These are phyloP conservation scores for Phytophthora europaea DNA, from an alignment of 352 stramenopile species.

Conservation along the genomic window DNA sequence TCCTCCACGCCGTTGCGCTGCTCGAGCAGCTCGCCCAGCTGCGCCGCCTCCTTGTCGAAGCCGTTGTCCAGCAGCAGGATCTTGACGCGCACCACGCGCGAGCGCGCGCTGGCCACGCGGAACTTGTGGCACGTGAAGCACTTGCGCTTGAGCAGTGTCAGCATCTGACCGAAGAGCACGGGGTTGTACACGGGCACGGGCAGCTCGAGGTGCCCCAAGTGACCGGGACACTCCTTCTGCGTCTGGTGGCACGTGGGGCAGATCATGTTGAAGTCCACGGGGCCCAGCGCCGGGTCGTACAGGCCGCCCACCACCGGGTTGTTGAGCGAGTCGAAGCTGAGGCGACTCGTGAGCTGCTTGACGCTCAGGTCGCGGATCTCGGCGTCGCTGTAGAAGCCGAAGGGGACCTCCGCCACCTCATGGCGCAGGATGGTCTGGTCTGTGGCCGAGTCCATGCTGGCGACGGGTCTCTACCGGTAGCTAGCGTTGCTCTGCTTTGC, in stretches of 20 bases:
- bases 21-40: conserved; percentile 85
- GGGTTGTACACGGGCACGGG: conserved; percentile 99
- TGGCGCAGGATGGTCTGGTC: conserved; percentile 93
- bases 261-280: conserved; percentile 91
- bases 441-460: conserved; percentile 84
- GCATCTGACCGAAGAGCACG: conserved; percentile 95
- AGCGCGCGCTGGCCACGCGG: conserved; percentile 75
- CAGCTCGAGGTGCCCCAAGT: conserved; percentile 99
- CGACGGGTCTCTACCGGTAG: background rate
- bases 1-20: conserved; percentile 90
- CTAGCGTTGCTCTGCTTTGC: background rate
- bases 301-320: conserved; percentile 96
- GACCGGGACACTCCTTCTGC: conserved; percentile 97
- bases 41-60: conserved; percentile 81
- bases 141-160: conserved; percentile 97
- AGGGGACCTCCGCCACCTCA: conserved; percentile 93
- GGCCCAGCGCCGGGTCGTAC: conserved; percentile 97
- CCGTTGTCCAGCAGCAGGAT: conserved; percentile 93
- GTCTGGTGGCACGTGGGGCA: conserved; percentile 97
- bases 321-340: conserved; percentile 96
- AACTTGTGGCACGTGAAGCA: conserved; percentile 99
- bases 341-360: conserved; percentile 96
- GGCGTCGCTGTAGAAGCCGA: conserved; percentile 98
- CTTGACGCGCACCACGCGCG: conserved; percentile 91
- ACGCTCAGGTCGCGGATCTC: conserved; percentile 97